These are phyloP conservation scores for Cladosporium sp. DNA, from an alignment of 2,329 filamentous ascomycete species.

Conservation along the genomic window DNA sequence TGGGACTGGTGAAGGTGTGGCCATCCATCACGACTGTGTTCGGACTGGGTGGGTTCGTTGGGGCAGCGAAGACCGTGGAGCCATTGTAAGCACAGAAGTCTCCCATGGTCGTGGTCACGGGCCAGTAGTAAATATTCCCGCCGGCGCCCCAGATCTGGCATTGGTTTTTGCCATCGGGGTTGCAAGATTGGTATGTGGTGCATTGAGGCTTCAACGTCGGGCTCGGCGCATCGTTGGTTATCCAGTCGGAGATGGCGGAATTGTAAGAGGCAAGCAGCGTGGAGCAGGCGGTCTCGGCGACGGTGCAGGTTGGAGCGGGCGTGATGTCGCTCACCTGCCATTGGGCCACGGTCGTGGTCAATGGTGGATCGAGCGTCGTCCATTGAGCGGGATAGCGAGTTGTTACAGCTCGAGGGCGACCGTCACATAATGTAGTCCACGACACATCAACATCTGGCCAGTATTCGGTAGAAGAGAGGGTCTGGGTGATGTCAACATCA, in stretches of 20 bases:
- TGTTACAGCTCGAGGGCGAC: neutral
- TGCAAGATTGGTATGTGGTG: constrained; percentile 6
- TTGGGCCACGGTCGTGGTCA: neutral
- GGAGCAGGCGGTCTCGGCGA: neutral
- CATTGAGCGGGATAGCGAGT: neutral
- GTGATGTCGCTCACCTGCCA: too few species aligned
- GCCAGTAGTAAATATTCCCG: constrained; percentile 13
- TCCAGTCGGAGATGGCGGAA: neutral
- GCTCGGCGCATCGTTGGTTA: neutral
- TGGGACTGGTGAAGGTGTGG: constrained; percentile 13
- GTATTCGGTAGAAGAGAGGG: neutral
- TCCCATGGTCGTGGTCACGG: neutral
- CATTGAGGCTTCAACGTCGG: neutral
- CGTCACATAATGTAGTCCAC: constrained; percentile 9
- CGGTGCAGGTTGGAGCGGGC: constrained; percentile 4
- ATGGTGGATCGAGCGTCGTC: constrained; percentile 3
- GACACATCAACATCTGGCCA: neutral
- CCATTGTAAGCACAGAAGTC: constrained; percentile 17
- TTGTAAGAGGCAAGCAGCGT: neutral
- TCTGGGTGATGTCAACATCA: too few species aligned
- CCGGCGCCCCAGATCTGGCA: neutral
- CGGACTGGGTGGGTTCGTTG: neutral
- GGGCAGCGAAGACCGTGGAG: constrained; percentile 5
- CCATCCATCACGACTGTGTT: constrained; percentile 16
- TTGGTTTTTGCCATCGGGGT: neutral